Conservation (phyloP, 352 stramenopile species). For the Thalassiosira mediterranea region DNA sequence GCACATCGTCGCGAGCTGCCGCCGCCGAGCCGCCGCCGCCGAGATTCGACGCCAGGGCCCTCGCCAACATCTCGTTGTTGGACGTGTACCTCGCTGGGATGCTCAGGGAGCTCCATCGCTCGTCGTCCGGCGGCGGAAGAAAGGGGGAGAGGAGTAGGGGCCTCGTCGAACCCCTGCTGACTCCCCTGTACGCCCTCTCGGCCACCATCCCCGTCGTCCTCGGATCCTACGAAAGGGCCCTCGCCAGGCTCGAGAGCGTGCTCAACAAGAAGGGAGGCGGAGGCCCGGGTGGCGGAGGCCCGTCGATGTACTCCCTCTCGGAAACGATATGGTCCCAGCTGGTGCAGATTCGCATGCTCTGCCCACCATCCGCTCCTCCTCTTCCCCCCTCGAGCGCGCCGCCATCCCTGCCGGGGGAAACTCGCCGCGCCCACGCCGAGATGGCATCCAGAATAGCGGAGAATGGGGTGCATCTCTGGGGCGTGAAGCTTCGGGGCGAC, state of each 20-base stretch:
- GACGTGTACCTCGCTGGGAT: constrained; percentile 37
- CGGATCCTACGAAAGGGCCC: constrained; percentile 35
- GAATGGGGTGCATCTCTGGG: constrained; percentile 21
- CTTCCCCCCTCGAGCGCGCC: neutral
- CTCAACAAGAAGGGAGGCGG: constrained; percentile 19
- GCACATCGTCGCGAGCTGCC: neutral
- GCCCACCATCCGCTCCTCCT: constrained; percentile 9
- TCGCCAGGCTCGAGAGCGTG: constrained; percentile 24
- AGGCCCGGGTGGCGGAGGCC: neutral
- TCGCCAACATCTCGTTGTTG: constrained; percentile 24
- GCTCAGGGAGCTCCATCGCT: constrained; percentile 30
- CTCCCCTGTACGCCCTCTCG: constrained; percentile 24
- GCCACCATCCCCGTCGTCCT: constrained; percentile 32
- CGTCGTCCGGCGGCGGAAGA: neutral
- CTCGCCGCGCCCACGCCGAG: constrained; percentile 9
- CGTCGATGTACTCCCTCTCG: constrained; percentile 22
- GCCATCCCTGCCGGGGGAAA: constrained; percentile 1
- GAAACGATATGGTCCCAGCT: constrained; percentile 44
- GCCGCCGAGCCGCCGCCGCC: neutral
- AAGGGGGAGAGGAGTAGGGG: neutral
- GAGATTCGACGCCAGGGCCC: constrained; percentile 21
- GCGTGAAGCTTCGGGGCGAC: constrained; percentile 21
- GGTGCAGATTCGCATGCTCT: constrained; percentile 23
- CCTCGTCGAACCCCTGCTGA: constrained; percentile 25
- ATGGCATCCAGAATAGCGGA: constrained; percentile 19